Evolutionary conservation across 805 yeast species (phyloP).

Genomic region (Geotrichum ghanense): DNA sequence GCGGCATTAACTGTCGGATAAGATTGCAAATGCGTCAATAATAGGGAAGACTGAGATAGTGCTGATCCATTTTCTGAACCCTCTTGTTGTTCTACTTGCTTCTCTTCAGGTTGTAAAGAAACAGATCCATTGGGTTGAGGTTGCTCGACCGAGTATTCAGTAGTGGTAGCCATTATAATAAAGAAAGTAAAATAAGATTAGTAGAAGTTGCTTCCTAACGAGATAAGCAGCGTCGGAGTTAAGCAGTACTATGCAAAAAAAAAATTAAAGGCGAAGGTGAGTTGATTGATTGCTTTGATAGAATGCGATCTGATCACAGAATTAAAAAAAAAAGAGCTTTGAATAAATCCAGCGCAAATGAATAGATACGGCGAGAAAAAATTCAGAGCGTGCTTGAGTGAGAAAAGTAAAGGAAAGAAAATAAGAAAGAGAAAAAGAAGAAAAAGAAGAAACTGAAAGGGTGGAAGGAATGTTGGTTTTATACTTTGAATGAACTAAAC

Average conservation of each 20-base stretch:
- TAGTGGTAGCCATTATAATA: background rate
- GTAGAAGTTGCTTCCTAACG: background rate
- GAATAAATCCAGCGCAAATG: background rate
- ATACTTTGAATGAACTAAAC: no score
- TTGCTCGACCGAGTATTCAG: background rate
- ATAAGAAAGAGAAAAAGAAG: background rate
- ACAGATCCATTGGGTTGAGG: background rate
- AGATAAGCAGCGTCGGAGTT: background rate
- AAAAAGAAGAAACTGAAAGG: background rate
- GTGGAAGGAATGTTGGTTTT: background rate
- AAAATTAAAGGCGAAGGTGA: background rate
- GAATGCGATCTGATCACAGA: background rate
- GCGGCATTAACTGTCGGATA: slow-evolving; percentile 48
- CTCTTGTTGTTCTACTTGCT: background rate
- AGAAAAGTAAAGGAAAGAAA: background rate
- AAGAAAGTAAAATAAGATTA: background rate
- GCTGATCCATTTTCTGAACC: slow-evolving; percentile 3
- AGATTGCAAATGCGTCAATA: slow-evolving; percentile 40
- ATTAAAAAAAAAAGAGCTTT: background rate
- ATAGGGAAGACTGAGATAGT: slow-evolving; percentile 22
- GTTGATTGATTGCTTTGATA: background rate
- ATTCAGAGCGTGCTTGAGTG: background rate
- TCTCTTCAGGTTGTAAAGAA: background rate
- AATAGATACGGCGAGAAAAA: background rate
- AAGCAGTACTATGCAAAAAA: background rate